Conservation (phyloP, 345 rosid genomes). For the Mallotus nudiflorus region DNA sequence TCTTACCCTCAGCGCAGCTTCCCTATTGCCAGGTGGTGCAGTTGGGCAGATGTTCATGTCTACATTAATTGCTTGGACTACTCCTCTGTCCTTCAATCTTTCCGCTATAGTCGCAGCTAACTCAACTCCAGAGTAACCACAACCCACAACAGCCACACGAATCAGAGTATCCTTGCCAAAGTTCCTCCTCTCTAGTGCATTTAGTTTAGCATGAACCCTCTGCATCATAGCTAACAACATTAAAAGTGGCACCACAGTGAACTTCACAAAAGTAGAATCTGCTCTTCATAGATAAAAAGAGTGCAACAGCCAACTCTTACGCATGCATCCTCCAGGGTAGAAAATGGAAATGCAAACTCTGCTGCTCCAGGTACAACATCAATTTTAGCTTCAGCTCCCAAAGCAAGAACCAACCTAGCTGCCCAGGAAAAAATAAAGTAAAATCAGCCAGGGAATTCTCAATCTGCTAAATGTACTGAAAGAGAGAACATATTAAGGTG, state of each 20-base stretch:
- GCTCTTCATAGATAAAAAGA: neutral
- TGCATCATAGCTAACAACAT: conserved; percentile 38
- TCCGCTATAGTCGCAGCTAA: conserved; percentile 93
- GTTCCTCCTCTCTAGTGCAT: conserved; percentile 62
- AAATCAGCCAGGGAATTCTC: conserved; percentile 20
- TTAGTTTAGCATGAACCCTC: conserved; percentile 66
- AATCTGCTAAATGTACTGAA: neutral
- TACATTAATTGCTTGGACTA: conserved; percentile 73
- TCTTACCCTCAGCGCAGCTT: conserved; percentile 79
- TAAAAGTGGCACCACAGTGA: conserved; percentile 4
- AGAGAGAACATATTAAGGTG: conserved; percentile 16
- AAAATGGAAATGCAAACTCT: conserved; percentile 86
- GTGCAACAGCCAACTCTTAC: conserved; percentile 44
- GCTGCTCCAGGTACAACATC: conserved; percentile 86
- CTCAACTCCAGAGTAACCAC: conserved; percentile 95
- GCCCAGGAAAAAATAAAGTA: conserved; percentile 52
- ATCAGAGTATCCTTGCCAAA: conserved; percentile 58
- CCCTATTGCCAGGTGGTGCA: conserved; percentile 87
- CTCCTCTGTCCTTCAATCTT: conserved; percentile 78
- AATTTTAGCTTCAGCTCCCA: conserved; percentile 90
- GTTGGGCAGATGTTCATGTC: conserved; percentile 71
- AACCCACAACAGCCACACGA: conserved; percentile 78
- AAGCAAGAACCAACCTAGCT: conserved; percentile 99
- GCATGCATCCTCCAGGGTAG: conserved; percentile 78
- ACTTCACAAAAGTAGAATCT: neutral